These are phyloP conservation scores for Solanum okadae DNA, from an alignment of 257 asterid genomes.

Conservation along the genomic window DNA sequence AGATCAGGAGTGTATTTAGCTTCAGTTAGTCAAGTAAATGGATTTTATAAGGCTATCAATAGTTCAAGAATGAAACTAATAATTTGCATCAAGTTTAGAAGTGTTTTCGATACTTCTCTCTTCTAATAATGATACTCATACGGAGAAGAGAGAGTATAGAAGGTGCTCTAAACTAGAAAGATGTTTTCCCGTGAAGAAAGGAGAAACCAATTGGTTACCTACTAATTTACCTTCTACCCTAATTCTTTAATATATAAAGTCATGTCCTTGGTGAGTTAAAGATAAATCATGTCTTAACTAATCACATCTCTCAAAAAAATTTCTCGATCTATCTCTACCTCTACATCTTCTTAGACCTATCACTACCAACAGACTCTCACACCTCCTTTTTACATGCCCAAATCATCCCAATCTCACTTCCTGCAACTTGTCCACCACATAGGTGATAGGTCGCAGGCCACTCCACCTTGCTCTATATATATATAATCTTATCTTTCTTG, in stretches of 20 bases:
- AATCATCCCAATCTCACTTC: not conserved
- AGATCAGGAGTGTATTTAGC: not conserved
- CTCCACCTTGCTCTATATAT: not conserved
- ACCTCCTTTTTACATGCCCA: not conserved
- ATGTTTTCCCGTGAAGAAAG: not conserved
- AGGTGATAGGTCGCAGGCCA: not conserved
- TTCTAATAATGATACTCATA: not conserved
- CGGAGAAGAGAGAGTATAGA: not conserved
- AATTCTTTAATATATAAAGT: not conserved
- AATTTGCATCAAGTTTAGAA: too few relatives aligned
- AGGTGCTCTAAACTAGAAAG: not conserved
- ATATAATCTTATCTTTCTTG: not conserved
- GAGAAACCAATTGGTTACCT: not conserved
- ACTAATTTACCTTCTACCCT: not conserved
- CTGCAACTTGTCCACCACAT: not conserved
- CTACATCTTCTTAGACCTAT: not conserved
- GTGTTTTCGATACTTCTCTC: not conserved
- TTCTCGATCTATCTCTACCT: not conserved
- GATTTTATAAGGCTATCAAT: accelerated
- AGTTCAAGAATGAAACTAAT: not conserved
- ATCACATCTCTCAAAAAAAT: not conserved
- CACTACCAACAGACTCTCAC: too few relatives aligned
- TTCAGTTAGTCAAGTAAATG: too few relatives aligned
- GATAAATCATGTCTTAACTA: not conserved
- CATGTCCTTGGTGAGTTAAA: not conserved